Base-by-base conservation (phyloP, 768 basidiomycete genomes). In the Lyophyllum atratum region DNA sequence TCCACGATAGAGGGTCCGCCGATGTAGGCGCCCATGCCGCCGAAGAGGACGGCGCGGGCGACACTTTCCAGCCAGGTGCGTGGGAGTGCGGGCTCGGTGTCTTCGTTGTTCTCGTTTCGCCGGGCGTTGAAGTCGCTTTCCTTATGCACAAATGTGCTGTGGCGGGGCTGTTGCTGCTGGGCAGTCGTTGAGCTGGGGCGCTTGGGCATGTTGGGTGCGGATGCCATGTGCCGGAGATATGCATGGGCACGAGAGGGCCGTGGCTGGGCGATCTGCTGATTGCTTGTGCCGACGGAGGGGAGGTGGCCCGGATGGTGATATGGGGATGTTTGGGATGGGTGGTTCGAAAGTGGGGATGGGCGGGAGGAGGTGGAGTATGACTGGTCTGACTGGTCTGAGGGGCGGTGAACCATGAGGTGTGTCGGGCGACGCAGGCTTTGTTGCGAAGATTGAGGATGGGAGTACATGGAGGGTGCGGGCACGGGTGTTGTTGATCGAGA, bases 211-310 rank as follows among this genome's bases (percentile, higher is more conserved):
- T 74, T 75, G 14, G 80, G 74, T 17, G 71, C 71, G 29, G 90
- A 91, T 1, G 82, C 82, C 77, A 92, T 90, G 67, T 91, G 89
- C 29, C 89, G 83, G 11, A 92, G 80, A 65, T 90, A 86, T 5
- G 85, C 83, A 4, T 81, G 80, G 3, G 89, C 87, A 50, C 82
- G 81, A 24, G 81, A 81, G 10, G 81, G 78, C 21, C 67, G 72
- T 1, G 77, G 79, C 21, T 74, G 73, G 29, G 55, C 64, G 52
- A 72, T 53, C 40, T 60, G 45, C 15, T 52, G 46, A 28, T 58
- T 52, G 54, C 53, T 64, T 49, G 71, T 69, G 12, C 69, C 63
- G n/a, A 70, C 64, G 48, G 69, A 54, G 61, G 68, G 59, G 52
- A 60, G 61, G 59, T 34, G 52, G 24, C 19, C 42, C 29, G 58